These are phyloP conservation scores for Venturia pyrina DNA, from an alignment of 2,329 filamentous ascomycete genomes.

Conservation along the genomic window DNA sequence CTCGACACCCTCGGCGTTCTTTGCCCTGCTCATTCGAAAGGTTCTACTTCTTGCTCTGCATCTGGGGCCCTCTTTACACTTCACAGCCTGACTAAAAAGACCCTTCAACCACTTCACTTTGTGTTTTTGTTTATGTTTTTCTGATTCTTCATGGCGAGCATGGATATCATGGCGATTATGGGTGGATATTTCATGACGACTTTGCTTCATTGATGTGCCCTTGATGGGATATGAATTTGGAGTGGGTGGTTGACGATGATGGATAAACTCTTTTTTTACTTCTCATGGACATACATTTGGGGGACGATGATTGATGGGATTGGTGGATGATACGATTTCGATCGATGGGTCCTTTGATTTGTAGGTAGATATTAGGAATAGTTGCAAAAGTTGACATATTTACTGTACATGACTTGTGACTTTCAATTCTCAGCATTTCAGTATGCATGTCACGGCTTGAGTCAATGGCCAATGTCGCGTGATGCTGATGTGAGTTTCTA, in stretches of 20 bases:
- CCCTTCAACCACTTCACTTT: neutral
- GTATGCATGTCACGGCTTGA: no score
- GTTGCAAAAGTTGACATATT: constrained; percentile 3
- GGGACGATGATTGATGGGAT: neutral
- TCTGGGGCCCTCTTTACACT: neutral
- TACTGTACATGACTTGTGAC: neutral
- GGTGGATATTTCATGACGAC: neutral
- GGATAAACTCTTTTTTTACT: neutral
- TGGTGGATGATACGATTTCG: neutral
- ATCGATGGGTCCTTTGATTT: neutral
- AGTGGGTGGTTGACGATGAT: neutral
- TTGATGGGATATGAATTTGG: neutral
- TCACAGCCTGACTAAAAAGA: neutral
- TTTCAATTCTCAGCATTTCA: neutral
- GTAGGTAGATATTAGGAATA: constrained; percentile 1
- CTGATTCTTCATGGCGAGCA: neutral
- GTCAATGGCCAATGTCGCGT: no score
- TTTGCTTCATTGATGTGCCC: neutral
- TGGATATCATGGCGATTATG: neutral
- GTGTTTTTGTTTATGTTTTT: neutral
- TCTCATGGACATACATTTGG: neutral
- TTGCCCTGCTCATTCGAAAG: neutral
- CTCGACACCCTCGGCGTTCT: neutral
- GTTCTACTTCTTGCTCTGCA: neutral
- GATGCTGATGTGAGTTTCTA: no score